Base-by-base conservation (phyloP, 768 basidiomycete species). In the Boletus sp. region DNA sequence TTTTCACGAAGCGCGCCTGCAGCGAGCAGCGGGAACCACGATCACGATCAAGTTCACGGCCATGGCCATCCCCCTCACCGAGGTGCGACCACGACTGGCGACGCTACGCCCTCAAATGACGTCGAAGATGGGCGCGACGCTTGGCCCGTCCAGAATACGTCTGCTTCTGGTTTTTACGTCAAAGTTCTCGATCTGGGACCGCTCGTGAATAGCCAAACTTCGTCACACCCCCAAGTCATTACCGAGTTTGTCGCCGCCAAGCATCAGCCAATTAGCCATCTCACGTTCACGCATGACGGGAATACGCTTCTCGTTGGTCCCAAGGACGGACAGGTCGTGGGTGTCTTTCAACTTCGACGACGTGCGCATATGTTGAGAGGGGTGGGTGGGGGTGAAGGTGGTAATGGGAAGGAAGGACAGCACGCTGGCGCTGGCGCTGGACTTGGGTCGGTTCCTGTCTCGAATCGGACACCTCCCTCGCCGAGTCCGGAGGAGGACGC, bases 1-100 rank as follows among this genome's bases (percentile, higher is more conserved):
- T 84, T 84, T 64, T 87, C 86, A 48, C 75, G 80, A 68, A 87
- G 85, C 63, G 85, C 86, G 1, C 87, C 87, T 8, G 80, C 78
- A 41, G 73, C 73, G 35, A 73, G 60, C 24, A 50, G 62, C 3
- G 63, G 63, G 36, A 55, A 58, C 39, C 50, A 59, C 39, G 39
- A 59, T 41, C 35, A 44, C 15, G 62, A 58, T 55, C 59, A 52
- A 35, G 42, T 4, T 52, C 47, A 42, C 36, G 41, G 50, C 35
- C 40, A 47, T 52, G 52, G 46, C 28, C 47, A 18, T 28, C 37
- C 40, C 55, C 46, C 58, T 64, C 58, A 55, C 58, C 62, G 62
- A 57, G 68, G 63, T 35, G 33, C 50, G 24, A 39, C 14, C 14
- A 52, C 54, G 15, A 39, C 50, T 28, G 56, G 58, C 32, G 58